Conservation (phyloP, 495 filamentous ascomycete species). For the Neurospora sp. region DNA sequence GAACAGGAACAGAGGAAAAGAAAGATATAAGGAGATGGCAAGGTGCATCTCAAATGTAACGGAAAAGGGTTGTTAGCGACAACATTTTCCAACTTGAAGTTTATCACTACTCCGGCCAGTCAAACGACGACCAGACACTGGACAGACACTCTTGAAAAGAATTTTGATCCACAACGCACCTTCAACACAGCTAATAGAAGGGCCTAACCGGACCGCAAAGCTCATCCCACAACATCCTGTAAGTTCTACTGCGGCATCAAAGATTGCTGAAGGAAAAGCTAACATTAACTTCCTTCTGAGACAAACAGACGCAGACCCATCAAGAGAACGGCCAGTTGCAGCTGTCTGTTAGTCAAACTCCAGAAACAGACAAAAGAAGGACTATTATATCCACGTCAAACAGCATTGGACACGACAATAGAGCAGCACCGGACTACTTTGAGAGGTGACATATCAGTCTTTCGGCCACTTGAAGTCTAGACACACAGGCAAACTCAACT, state of each 20-base stretch:
- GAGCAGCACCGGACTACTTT: background rate
- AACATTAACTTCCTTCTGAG: background rate
- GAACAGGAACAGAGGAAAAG: background rate
- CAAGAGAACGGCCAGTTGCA: background rate
- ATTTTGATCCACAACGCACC: background rate
- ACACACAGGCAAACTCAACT: background rate
- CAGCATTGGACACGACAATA: background rate
- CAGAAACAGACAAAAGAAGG: background rate
- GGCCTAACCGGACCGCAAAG: background rate
- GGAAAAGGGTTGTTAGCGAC: background rate
- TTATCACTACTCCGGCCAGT: background rate
- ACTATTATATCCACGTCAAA: background rate
- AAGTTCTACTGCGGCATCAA: background rate
- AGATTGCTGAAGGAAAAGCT: background rate
- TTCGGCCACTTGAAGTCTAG: background rate
- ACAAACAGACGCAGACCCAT: background rate
- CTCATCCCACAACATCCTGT: background rate
- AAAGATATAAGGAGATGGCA: background rate
- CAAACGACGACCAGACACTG: background rate
- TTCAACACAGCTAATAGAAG: background rate
- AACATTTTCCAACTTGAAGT: background rate
- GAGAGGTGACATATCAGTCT: background rate
- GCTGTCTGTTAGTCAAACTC: background rate
- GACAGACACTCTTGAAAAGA: background rate
- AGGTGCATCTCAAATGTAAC: background rate